phyloP scores from a whole-genome alignment of 169 alveolate genomes.

The Cryptosporidium canis region DNA sequence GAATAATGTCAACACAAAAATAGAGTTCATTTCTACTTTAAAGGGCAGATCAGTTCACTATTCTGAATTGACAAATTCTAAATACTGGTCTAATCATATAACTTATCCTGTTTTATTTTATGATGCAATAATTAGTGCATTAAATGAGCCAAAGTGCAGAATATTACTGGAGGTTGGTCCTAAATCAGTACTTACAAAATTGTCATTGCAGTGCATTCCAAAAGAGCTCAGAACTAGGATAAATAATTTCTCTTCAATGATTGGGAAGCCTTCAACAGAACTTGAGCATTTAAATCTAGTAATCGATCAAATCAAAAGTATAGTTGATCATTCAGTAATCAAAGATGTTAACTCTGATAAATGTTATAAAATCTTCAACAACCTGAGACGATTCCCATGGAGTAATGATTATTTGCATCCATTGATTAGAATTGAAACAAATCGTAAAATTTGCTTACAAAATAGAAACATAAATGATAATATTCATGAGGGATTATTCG shows the following conservation, averaged over 20 bases:
- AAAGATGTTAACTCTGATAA: background rate
- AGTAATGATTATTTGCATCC: slow-evolving; percentile 11
- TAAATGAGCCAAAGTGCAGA: background rate
- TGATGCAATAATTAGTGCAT: slow-evolving; percentile 9
- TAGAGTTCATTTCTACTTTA: slow-evolving; percentile 25
- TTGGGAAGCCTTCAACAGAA: slow-evolving; percentile 23
- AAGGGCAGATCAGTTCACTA: background rate
- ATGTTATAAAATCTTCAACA: slow-evolving; percentile 1
- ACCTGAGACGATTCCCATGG: slow-evolving; percentile 64
- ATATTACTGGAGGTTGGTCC: slow-evolving; percentile 49
- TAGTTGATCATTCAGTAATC: background rate
- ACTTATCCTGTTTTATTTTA: slow-evolving; percentile 49
- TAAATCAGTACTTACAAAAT: slow-evolving; percentile 47
- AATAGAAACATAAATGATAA: background rate
- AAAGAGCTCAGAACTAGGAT: slow-evolving; percentile 3
- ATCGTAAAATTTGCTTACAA: background rate
- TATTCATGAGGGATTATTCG: background rate
- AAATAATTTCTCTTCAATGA: slow-evolving; percentile 2
- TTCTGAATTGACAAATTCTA: slow-evolving; percentile 7
- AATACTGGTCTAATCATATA: slow-evolving; percentile 64
- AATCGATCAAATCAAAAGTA: background rate
- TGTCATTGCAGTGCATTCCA: slow-evolving; percentile 16
- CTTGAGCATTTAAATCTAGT: background rate
- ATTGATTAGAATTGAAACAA: background rate
- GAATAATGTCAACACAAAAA: background rate